Conservation (phyloP, 1,139 yeast species). For the Yarrowia galli region DNA sequence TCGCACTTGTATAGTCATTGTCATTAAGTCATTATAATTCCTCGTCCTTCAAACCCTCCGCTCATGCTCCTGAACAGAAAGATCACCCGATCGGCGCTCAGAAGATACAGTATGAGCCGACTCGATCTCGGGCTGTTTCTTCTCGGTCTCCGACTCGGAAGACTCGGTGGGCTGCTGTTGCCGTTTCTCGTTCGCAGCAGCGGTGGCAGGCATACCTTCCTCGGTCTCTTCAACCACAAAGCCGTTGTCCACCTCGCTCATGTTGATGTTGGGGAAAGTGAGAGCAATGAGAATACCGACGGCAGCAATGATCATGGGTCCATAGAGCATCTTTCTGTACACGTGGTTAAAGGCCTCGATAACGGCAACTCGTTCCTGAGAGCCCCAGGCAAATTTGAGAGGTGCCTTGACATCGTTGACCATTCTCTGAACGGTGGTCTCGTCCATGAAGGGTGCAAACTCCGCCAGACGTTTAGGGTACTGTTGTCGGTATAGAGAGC, state of each 20-base stretch:
- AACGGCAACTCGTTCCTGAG: slow-evolving; percentile 63
- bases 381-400: slow-evolving; percentile 61
- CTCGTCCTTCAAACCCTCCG: background rate
- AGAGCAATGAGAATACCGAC: slow-evolving; percentile 4
- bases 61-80: background rate
- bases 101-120: background rate
- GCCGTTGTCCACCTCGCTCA: slow-evolving; percentile 15
- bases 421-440: slow-evolving; percentile 32
- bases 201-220: background rate
- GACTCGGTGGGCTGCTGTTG: background rate
- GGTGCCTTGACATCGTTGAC: slow-evolving; percentile 41
- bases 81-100: background rate
- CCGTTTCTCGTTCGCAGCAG: background rate
- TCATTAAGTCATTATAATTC: background rate
- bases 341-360: slow-evolving; percentile 66
- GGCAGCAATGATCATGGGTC: slow-evolving; percentile 59
- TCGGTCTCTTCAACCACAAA: slow-evolving; percentile 16
- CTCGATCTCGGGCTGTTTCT: background rate
- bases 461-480: slow-evolving; percentile 38
- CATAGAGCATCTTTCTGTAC: slow-evolving; percentile 64
- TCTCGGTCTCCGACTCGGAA: background rate
- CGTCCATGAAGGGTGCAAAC: slow-evolving; percentile 38
- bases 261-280: slow-evolving; percentile 21
- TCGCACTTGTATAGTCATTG: too few species aligned
- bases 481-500: slow-evolving; percentile 41